Base-by-base conservation (phyloP, 352 stramenopile species). In the Thalassiosira livingstoniorum region DNA sequence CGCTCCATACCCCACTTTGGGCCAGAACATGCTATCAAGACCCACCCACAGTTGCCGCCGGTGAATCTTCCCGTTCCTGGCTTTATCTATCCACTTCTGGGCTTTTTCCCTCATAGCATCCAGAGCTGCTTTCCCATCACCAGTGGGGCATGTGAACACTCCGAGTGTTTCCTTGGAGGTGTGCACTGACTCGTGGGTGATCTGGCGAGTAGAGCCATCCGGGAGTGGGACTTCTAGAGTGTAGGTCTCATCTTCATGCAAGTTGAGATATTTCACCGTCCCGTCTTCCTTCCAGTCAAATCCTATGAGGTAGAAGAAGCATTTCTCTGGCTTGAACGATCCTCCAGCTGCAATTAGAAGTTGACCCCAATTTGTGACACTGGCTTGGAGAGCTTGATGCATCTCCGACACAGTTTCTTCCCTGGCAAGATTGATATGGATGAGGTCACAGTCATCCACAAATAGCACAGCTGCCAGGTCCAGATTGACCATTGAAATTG, bases 1-100 rank as follows among this genome's bases (percentile, higher is more conserved):
- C 1, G 75, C 21, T 0, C 73, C 73, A 37, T 70, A 81, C 0
- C 31, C 53, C 0, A 78, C 32, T 25, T 45, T 31, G 3, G 67
- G 67, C 76, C 76, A 83, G 18, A 83, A 75, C 31, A 21, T 27
- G 27, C 23, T 15, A 51, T 45, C 31, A 31, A 58, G 0, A 35
- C 13, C 2, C 39, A 35, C 31, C 65, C 32, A 47, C 57, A 66
- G 60, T 51, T 68, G 11, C 32, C 27, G 31, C 15, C 34, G 15
- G 18, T 11, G 37, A 0, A 83, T 23, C 2, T 67, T 71, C 1
- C 42, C 57, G 0, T 51, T 37, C 21, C 60, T 77, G 2, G 43
- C 65, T 13, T 39, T 18, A 35, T 76, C 65, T n/a, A 77, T 27
- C 65, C 65, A 83, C 3, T 39, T 27, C 23, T 73, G 39, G 4